Evolutionary conservation across 768 basidiomycete species (phyloP), one percentile per base, ranked within the genome.

Genomic region (Suillus bovinus): DNA sequence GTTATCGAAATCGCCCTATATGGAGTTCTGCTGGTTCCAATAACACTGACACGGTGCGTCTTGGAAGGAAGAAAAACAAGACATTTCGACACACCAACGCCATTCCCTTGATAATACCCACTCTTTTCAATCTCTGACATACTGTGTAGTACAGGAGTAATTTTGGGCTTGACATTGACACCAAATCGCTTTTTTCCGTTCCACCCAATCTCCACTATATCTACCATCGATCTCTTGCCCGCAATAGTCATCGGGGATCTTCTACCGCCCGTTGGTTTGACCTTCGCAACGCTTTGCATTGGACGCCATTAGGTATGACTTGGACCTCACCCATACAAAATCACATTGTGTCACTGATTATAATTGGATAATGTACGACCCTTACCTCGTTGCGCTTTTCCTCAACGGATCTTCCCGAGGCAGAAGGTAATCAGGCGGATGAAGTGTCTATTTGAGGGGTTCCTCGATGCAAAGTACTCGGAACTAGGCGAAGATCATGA

Each of bases 281-380:
- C 34, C 20, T 47, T 58, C 55, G 4, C 58, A 72, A 68, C 70
- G 73, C 17, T 74, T 73, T 55, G 72, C 77, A 1, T 69, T 78
- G 20, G 77, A 78, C 61, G 77, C 71, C 13, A 62, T 79, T 20
- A 73, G 76, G 13, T 74, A 78, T 63, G 71, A 77, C 60, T 78
- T 78, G 60, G 67, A 74, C 31, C 71, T 75, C 29, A 63, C 78
- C 16, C 64, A 58, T 34, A 59, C 67, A 17, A 64, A 76, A 42
- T 66, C 67, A 60, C 71, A 74, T 13, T 77, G 77, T 49, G 76
- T 77, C 11, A 63, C 66, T 33, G 72, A 77, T 24, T 78, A 74
- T 64, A 75, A 77, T 63, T 58, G 65, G 7, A 73, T 77, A 41
- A 78, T 78, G 77, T 64, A 68, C 29, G 77, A 29, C 76, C 8